A percentile compares a stretch with the other conserved stretches of the same genome.
These are phyloP conservation scores for Suhomyces yuchorum DNA, from an alignment of 1,139 yeast genomes.

Conservation along the genomic window DNA sequence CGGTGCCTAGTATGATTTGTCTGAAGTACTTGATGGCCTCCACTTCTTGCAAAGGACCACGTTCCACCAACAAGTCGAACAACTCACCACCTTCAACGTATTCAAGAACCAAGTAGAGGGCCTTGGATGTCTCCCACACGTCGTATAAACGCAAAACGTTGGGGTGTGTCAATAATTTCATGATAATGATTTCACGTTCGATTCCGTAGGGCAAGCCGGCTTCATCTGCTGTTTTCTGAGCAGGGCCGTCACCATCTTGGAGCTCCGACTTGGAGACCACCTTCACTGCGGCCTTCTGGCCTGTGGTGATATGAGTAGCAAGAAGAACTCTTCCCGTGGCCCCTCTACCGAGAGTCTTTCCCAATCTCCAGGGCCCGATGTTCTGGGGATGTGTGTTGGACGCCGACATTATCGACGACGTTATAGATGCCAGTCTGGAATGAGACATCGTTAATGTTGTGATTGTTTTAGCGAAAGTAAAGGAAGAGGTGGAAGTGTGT, in stretches of 20 bases:
- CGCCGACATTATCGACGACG: constrained; percentile 37
- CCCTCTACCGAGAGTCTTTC: constrained; percentile 78
- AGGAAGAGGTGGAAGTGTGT: constrained; percentile 1
- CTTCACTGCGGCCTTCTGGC: constrained; percentile 79
- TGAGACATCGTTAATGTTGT: constrained; percentile 34
- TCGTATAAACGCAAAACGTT: constrained; percentile 75
- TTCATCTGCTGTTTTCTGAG: constrained; percentile 40
- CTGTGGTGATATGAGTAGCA: constrained; percentile 68
- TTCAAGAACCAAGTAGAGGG: constrained; percentile 71
- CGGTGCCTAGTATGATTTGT: constrained; percentile 74
- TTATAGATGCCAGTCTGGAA: constrained; percentile 44
- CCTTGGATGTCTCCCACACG: constrained; percentile 83
- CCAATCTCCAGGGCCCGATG: constrained; percentile 81
- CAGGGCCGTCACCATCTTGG: constrained; percentile 40
- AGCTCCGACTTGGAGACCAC: constrained; percentile 69
- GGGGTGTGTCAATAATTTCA: constrained; percentile 77
- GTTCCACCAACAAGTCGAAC: constrained; percentile 73
- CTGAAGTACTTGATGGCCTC: constrained; percentile 77
- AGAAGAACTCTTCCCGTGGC: constrained; percentile 78
- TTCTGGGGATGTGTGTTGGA: constrained; percentile 46
- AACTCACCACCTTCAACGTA: constrained; percentile 85
- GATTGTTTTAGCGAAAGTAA: constrained; percentile 5
- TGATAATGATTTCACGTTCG: constrained; percentile 79
- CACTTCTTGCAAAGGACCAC: constrained; percentile 75
- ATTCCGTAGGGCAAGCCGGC: constrained; percentile 75